These are phyloP conservation scores for Saprolegnia diclina DNA, from an alignment of 352 stramenopile species.

Conservation along the genomic window DNA sequence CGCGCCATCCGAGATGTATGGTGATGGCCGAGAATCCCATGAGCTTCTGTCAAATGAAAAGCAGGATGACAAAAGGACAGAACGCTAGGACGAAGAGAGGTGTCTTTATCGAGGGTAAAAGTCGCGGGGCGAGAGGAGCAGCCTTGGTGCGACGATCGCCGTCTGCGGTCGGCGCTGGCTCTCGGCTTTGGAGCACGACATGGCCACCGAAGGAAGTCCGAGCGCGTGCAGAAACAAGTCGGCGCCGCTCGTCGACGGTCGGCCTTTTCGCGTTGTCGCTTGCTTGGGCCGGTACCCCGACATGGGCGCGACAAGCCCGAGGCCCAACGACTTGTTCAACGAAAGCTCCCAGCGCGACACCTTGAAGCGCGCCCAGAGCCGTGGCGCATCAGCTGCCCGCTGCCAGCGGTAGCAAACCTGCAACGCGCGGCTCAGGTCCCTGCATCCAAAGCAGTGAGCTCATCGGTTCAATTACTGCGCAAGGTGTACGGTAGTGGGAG, in stretches of 20 bases:
- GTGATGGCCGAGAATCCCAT: no score
- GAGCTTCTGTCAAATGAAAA: no score
- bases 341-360: slow-evolving; percentile 66
- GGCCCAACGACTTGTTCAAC: slow-evolving; percentile 51
- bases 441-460: slow-evolving; percentile 8
- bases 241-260: slow-evolving; percentile 9
- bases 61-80: no score
- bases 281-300: slow-evolving; percentile 9
- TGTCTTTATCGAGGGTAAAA: neutral
- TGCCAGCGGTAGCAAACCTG: slow-evolving; percentile 71
- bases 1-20: no score
- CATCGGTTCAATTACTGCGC: no score
- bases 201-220: neutral
- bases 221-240: neutral
- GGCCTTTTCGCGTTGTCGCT: neutral
- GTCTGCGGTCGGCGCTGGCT: neutral
- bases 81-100: no score
- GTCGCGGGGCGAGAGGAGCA: neutral
- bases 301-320: slow-evolving; percentile 29
- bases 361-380: slow-evolving; percentile 54
- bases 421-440: slow-evolving; percentile 47
- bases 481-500: slow-evolving; percentile 36
- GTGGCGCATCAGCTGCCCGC: slow-evolving; percentile 52
- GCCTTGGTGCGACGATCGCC: neutral
- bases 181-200: neutral